Percentiles rank a stretch among this genome's conserved stretches.
These are phyloP conservation scores for Massariosphaeria phaeospora DNA, from an alignment of 495 filamentous ascomycete species.

Conservation along the genomic window DNA sequence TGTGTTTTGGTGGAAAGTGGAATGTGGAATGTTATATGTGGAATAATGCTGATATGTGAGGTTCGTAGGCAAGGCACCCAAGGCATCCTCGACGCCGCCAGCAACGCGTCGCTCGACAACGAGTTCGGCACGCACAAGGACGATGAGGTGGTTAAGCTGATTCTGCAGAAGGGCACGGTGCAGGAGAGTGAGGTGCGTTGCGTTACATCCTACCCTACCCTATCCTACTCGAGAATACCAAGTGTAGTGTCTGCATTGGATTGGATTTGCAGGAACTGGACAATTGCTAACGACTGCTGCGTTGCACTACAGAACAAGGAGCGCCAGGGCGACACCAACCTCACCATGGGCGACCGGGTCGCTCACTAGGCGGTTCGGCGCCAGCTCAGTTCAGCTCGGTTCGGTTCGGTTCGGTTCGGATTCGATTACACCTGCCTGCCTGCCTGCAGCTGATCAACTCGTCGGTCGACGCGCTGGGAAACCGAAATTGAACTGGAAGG, in stretches of 20 bases:
- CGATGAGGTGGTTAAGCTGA: conserved; percentile 72
- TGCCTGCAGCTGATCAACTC: too few species aligned
- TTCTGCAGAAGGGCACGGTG: conserved; percentile 64
- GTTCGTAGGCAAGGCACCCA: conserved; percentile 77
- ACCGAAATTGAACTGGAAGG: too few species aligned
- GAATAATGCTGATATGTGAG: background rate
- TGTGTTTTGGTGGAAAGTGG: background rate
- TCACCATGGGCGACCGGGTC: conserved; percentile 42
- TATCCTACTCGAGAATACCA: background rate
- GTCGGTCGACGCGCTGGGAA: too few species aligned
- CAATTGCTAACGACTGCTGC: too few species aligned
- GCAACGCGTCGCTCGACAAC: conserved; percentile 65
- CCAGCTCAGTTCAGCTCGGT: too few species aligned
- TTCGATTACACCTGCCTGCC: too few species aligned
- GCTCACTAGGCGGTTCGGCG: conserved; percentile 40
- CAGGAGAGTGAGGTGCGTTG: conserved; percentile 36
- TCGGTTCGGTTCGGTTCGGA: too few species aligned
- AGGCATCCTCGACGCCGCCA: conserved; percentile 70
- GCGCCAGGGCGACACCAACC: conserved; percentile 47
- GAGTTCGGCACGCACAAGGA: conserved; percentile 80
- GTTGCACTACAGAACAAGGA: conserved; percentile 34
- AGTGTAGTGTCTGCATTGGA: too few species aligned
- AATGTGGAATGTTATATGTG: background rate
- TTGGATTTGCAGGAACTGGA: too few species aligned
- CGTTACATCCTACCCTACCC: background rate